phyloP scores from a whole-genome alignment of 2,329 filamentous ascomycete species.

The Hymenoscyphus linearis region DNA sequence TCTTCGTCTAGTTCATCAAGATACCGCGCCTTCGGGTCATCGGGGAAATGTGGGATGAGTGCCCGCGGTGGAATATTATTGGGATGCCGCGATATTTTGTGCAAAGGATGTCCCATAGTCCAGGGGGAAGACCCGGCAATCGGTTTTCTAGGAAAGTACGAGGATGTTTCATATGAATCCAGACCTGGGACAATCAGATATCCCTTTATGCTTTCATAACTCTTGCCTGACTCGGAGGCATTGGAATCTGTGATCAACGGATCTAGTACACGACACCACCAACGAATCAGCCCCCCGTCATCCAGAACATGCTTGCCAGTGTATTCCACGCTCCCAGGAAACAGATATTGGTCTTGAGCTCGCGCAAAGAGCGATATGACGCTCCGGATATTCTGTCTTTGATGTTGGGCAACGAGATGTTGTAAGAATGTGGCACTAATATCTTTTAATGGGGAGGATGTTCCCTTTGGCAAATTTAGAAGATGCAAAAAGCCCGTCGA shows the following conservation, averaged over 20 bases:
- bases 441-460: slow-evolving; percentile 66
- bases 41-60: slow-evolving; percentile 84
- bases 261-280: slow-evolving; percentile 91
- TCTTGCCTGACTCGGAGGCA: slow-evolving; percentile 1
- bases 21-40: slow-evolving; percentile 91
- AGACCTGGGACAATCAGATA: slow-evolving; percentile 86
- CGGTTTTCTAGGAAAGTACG: slow-evolving; percentile 60
- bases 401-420: slow-evolving; percentile 64
- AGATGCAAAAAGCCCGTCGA: slow-evolving; percentile 82
- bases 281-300: slow-evolving; percentile 82
- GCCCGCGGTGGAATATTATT: slow-evolving; percentile 71
- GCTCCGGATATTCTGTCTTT: slow-evolving; percentile 59
- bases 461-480: slow-evolving; percentile 56
- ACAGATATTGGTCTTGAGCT: slow-evolving; percentile 89
- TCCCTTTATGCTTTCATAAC: slow-evolving; percentile 54
- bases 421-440: slow-evolving; percentile 71
- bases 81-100: slow-evolving; percentile 55
- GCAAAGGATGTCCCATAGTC: slow-evolving; percentile 69
- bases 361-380: slow-evolving; percentile 88
- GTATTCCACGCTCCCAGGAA: slow-evolving; percentile 86
- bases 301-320: slow-evolving; percentile 83
- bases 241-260: slow-evolving; percentile 47
- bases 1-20: slow-evolving; percentile 86
- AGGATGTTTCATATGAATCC: slow-evolving; percentile 73
- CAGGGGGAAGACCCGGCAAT: slow-evolving; percentile 40